Evolutionary conservation across 2,329 filamentous ascomycete genomes (phyloP).

Genomic region (Helminthosporium solani): DNA sequence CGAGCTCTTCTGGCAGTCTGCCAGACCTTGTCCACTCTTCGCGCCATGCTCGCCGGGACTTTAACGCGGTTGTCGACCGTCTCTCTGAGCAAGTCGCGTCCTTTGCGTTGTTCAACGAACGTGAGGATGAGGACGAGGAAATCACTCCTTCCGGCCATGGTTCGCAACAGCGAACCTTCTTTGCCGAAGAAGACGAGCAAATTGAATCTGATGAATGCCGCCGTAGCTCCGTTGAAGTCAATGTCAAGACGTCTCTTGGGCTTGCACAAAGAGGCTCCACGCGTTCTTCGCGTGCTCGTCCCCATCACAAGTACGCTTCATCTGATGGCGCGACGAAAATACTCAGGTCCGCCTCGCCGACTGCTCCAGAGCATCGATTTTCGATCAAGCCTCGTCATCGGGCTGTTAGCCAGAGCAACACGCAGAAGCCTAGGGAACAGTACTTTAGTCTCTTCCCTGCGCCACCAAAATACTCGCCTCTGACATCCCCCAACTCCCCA

Average conservation of each 20-base stretch:
- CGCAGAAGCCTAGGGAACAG: slow-evolving; percentile 15
- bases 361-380: slow-evolving; percentile 8
- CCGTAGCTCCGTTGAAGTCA: slow-evolving; percentile 16
- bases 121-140: slow-evolving; percentile 29
- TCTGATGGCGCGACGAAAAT: slow-evolving; percentile 39
- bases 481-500: slow-evolving; percentile 10
- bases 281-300: slow-evolving; percentile 11
- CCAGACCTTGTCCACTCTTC: slow-evolving; percentile 41
- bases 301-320: slow-evolving; percentile 34
- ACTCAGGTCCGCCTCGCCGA: slow-evolving; percentile 13
- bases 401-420: slow-evolving; percentile 30
- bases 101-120: slow-evolving; percentile 25
- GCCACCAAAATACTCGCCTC: slow-evolving; percentile 26
- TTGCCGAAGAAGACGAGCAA: slow-evolving; percentile 27
- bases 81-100: slow-evolving; percentile 36
- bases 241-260: slow-evolving; percentile 29
- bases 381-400: slow-evolving; percentile 21
- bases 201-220: slow-evolving; percentile 5
- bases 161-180: slow-evolving; percentile 30
- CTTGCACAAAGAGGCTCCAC: slow-evolving; percentile 28
- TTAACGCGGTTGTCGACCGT: slow-evolving; percentile 34
- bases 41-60: slow-evolving; percentile 33
- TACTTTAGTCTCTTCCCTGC: slow-evolving; percentile 39
- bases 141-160: slow-evolving; percentile 31
- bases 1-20: slow-evolving; percentile 41